Base-by-base conservation (phyloP, 495 filamentous ascomycete genomes). In the Penicillium coprophilum region DNA sequence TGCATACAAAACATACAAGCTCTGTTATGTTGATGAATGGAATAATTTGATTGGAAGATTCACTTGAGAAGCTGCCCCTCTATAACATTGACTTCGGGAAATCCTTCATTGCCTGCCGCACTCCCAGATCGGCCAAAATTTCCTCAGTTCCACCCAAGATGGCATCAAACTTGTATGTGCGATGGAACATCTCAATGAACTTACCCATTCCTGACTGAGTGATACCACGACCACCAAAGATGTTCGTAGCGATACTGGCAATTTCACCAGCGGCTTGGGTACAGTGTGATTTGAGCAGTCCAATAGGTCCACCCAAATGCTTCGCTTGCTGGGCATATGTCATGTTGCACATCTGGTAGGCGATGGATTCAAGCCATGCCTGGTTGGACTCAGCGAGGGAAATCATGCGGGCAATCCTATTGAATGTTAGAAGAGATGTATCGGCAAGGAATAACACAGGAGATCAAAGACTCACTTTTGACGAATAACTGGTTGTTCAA, bases 331-430 rank as follows among this genome's bases (percentile, higher is more conserved):
- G 75, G 38, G 81, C 75, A 70, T 96, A 94, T 56, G 77, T 80
- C 88, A 96, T 90, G 68, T 90, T 75, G 74, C 82, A 87, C 91
- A 96, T 96, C 65, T 96, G 90, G 77, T 90, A 89, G 27, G 86
- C 87, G 61, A 94, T 85, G 24, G 81, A 82, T 69, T 96, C 90
- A 20, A 94, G 82, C 90, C 90, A 96, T 28, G 90, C 81, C 68
- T 96, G 91, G 73, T 89, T 86, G 17, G 89, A 77, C 64, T 96
- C 91, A 58, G 83, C 82, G 39, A 89, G 83, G 15, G 87, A 84
- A 56, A 96, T 94, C 89, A 96, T 92, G 67, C 88, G 89, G 27
- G 90, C 91, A 54, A 94, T 83, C 57, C 78, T 81, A 47, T 9
- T 4, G 19, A 12, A 19, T 20, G 32, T 61, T 50, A 64, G 56